Evolutionary conservation across 768 basidiomycete genomes (phyloP).

Genomic region (Lactarius psammicola): DNA sequence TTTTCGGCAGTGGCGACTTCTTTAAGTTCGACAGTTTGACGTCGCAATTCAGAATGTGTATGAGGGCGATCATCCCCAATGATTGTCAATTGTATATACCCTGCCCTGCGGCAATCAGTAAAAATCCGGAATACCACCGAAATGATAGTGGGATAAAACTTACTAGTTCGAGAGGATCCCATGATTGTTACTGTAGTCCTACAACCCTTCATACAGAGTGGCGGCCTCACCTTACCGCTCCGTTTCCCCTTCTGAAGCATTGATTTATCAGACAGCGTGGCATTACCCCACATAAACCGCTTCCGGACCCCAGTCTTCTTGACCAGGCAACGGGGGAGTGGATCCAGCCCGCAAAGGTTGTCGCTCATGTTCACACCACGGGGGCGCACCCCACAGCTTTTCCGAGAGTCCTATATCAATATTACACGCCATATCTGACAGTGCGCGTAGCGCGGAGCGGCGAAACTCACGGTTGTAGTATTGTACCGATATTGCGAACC

Average conservation of each 20-base stretch:
- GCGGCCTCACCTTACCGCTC: background rate
- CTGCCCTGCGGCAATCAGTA: background rate
- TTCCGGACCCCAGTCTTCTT: background rate
- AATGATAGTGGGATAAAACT: background rate
- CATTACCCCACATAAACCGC: background rate
- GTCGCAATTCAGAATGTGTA: background rate
- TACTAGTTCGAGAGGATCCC: background rate
- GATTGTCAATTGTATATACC: background rate
- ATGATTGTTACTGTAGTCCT: background rate
- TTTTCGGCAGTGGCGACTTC: background rate
- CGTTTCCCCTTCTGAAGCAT: background rate
- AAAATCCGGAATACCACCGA: background rate
- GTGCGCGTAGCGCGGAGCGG: background rate
- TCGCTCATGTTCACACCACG: background rate
- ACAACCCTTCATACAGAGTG: background rate
- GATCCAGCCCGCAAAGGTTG: background rate
- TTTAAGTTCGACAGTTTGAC: background rate
- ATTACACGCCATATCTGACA: background rate
- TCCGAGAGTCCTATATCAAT: conserved; percentile 4
- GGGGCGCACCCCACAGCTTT: background rate
- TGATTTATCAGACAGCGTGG: background rate
- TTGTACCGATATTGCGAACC: background rate
- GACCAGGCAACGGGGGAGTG: background rate
- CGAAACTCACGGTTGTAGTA: background rate
- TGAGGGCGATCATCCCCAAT: background rate